Percentiles rank a stretch among this genome's conserved stretches.
Conservation (phyloP, 441 rosid species). For the Gossypium aridum region DNA sequence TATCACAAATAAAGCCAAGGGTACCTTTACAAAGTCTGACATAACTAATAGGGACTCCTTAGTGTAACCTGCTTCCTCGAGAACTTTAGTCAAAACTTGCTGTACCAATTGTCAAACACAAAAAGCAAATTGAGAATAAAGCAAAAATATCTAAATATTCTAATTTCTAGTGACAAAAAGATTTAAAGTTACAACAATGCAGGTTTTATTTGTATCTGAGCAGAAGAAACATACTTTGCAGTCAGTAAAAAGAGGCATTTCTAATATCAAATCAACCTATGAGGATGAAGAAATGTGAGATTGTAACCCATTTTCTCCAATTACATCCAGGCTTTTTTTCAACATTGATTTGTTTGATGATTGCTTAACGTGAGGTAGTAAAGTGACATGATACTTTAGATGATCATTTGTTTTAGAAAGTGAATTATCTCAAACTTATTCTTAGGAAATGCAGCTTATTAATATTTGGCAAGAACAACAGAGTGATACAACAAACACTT, state of each 20-base stretch:
- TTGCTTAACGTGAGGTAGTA: background rate
- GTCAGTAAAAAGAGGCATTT: background rate
- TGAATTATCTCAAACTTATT: background rate
- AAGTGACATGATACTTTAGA: background rate
- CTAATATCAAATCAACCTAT: background rate
- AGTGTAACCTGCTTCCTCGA: conserved; percentile 38
- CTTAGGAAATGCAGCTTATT: background rate
- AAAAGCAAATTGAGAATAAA: conserved; percentile 1
- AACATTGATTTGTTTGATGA: background rate
- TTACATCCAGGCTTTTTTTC: background rate
- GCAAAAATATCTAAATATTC: background rate
- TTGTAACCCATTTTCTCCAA: background rate
- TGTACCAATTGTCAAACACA: conserved; percentile 20
- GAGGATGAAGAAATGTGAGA: background rate
- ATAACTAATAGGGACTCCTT: conserved; percentile 25
- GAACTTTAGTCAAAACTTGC: conserved; percentile 36
- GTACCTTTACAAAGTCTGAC: conserved; percentile 37
- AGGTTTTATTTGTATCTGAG: background rate
- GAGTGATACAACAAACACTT: background rate
- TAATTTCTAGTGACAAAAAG: background rate
- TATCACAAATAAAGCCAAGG: background rate
- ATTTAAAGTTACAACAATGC: background rate
- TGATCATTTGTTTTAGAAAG: conserved; percentile 3
- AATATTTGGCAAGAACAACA: conserved; percentile 3
- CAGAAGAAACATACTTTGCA: background rate